Evolutionary conservation across 2,329 filamentous ascomycete genomes (phyloP).

Genomic region (Fusarium sp.): DNA sequence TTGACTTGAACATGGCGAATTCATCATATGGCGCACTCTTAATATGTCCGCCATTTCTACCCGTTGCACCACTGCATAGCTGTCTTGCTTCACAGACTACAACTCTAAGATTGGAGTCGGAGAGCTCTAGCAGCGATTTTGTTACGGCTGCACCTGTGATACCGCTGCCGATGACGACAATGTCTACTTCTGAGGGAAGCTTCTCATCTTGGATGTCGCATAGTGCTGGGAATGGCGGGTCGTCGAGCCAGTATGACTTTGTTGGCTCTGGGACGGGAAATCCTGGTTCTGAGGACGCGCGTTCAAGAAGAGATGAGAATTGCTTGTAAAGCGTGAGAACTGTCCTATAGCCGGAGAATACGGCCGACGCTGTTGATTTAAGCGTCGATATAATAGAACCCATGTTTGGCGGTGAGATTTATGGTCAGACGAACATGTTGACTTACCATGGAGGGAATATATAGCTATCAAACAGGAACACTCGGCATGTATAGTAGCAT

Average conservation of each 20-base stretch:
- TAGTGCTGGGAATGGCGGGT: constrained; percentile 58
- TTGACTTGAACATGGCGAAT: constrained; percentile 50
- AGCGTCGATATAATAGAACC: constrained; percentile 49
- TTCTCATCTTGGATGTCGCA: constrained; percentile 46
- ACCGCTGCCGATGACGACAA: constrained; percentile 66
- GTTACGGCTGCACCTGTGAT: constrained; percentile 59
- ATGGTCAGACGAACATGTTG: not conserved
- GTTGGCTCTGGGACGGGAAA: constrained; percentile 57
- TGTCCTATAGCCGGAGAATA: constrained; percentile 42
- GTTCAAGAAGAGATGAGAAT: constrained; percentile 46
- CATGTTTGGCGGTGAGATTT: constrained; percentile 42
- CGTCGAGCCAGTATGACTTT: constrained; percentile 59
- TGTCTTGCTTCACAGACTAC: constrained; percentile 64
- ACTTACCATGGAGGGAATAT: not conserved
- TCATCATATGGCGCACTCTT: constrained; percentile 59
- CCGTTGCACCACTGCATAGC: constrained; percentile 64
- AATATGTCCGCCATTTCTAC: constrained; percentile 65
- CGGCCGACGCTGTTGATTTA: constrained; percentile 34
- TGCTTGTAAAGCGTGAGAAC: constrained; percentile 46
- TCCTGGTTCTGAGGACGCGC: constrained; percentile 52
- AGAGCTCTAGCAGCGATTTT: constrained; percentile 46
- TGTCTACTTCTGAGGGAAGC: constrained; percentile 56
- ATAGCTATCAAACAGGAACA: not conserved
- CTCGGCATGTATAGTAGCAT: not conserved
- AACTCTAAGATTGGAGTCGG: constrained; percentile 42